These are phyloP conservation scores for Acanthamoeba healyi DNA, from an alignment of 208 protist genomes.

Conservation along the genomic window DNA sequence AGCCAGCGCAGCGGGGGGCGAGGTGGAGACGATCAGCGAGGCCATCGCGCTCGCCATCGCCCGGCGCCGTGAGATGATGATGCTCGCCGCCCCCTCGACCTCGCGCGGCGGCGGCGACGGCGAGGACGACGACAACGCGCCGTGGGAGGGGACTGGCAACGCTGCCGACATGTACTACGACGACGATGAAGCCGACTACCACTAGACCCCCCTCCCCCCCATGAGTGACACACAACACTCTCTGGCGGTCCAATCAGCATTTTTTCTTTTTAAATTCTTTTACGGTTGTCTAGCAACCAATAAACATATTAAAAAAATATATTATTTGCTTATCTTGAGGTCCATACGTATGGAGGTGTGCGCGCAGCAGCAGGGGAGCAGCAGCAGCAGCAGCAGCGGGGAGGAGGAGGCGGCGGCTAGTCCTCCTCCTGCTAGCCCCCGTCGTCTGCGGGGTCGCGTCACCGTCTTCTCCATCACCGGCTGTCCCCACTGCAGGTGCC, in stretches of 20 bases:
- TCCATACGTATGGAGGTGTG: no score
- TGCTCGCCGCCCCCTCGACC: background rate
- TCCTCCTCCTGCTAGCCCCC: background rate
- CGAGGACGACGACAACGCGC: background rate
- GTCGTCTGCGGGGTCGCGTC: background rate
- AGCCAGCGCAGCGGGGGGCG: background rate
- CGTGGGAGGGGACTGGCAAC: no score
- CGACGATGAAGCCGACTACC: no score
- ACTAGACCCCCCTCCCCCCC: no score
- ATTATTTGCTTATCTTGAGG: no score
- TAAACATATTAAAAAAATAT: no score
- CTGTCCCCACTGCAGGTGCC: background rate
- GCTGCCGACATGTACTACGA: no score
- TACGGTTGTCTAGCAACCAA: no score
- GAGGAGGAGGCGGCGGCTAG: background rate
- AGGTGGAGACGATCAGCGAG: background rate
- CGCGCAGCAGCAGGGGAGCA: no score
- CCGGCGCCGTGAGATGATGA: background rate
- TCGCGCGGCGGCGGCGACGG: background rate
- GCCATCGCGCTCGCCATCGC: slow-evolving; percentile 14
- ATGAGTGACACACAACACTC: no score
- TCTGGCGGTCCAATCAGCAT: no score
- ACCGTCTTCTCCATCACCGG: slow-evolving; percentile 8
- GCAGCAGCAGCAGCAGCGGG: background rate
- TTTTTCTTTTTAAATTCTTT: no score